phyloP scores from a whole-genome alignment of 2,329 filamentous ascomycete genomes.

The Pseudogymnoascus sp. region DNA sequence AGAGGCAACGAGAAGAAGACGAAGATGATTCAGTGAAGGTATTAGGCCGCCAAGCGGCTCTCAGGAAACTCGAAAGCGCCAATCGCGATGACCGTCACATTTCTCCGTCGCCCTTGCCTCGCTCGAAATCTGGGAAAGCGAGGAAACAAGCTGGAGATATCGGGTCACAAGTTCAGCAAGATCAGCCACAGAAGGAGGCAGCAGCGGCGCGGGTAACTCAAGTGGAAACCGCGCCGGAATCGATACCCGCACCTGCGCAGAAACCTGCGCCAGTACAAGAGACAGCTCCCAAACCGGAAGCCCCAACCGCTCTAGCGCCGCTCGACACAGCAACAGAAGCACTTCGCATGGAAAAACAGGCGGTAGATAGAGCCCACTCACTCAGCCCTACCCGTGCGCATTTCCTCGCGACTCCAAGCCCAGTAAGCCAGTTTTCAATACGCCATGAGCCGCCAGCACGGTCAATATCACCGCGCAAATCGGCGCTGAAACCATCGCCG shows the following conservation, averaged over 20 bases:
- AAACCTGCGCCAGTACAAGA: neutral
- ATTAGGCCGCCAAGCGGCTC: constrained; percentile 9
- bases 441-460: constrained; percentile 62
- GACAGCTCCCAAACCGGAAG: neutral
- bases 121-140: constrained; percentile 17
- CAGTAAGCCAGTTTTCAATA: constrained; percentile 40
- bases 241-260: neutral
- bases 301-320: neutral
- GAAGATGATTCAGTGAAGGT: constrained; percentile 23
- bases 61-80: constrained; percentile 11
- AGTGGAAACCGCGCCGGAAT: neutral
- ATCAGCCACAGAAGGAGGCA: neutral
- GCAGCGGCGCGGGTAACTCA: neutral
- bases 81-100: constrained; percentile 14
- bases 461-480: constrained; percentile 70
- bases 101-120: constrained; percentile 23
- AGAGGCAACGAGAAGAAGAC: constrained; percentile 36
- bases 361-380: constrained; percentile 31
- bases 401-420: constrained; percentile 47
- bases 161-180: neutral
- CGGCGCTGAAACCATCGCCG: constrained; percentile 58
- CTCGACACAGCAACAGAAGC: neutral
- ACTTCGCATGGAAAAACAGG: constrained; percentile 9
- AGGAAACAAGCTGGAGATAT: constrained; percentile 16
- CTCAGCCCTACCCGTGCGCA: constrained; percentile 60